phyloP scores from a whole-genome alignment of 805 yeast species.

The Dipodascus albidus region DNA sequence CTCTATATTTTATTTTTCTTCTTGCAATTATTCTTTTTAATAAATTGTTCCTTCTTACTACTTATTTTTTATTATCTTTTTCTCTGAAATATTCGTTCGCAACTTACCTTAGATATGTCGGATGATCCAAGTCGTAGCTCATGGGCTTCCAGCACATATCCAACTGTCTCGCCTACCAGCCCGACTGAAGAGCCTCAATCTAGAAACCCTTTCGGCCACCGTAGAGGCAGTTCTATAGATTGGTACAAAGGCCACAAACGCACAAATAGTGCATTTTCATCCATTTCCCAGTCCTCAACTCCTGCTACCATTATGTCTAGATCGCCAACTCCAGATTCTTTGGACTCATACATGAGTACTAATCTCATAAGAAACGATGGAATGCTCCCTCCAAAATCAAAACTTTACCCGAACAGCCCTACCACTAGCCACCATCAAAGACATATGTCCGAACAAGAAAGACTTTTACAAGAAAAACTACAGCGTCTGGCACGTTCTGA shows the following conservation, averaged over 20 bases:
- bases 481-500: constrained; percentile 20
- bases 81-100: background rate
- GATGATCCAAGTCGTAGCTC: background rate
- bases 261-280: background rate
- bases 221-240: background rate
- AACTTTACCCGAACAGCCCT: background rate
- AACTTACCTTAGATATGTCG: background rate
- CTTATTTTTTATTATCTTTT: background rate
- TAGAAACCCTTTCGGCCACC: background rate
- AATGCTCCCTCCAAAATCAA: background rate
- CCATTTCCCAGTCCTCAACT: background rate
- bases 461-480: constrained; percentile 16
- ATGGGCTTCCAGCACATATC: background rate
- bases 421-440: background rate
- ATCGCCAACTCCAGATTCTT: background rate
- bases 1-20: too few relatives aligned
- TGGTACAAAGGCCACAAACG: background rate
- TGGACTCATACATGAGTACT: background rate
- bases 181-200: background rate
- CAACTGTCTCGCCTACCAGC: background rate
- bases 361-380: background rate
- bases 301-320: background rate
- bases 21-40: too few relatives aligned
- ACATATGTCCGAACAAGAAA: constrained; percentile 12
- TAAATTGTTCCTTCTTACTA: too few relatives aligned